Conservation (phyloP, 2,329 filamentous ascomycete genomes). For the Monilinia aucupariae region DNA sequence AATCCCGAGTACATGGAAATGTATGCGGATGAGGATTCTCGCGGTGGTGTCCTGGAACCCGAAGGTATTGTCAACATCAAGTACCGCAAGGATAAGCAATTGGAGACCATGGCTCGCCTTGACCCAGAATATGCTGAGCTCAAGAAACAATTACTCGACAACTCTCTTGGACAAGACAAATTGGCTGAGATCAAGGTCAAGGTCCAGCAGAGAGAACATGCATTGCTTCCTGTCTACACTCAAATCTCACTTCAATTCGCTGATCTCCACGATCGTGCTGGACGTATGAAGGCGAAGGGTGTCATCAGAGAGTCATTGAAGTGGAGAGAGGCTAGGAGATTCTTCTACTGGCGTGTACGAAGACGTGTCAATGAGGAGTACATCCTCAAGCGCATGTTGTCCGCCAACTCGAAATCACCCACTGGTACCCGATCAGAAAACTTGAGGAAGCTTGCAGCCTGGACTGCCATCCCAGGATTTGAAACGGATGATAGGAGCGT, state of each 20-base stretch:
- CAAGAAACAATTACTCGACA: conserved; percentile 68
- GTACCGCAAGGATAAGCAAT: conserved; percentile 94
- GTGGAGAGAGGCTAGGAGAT: conserved; percentile 86
- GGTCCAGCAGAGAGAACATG: conserved; percentile 80
- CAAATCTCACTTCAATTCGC: conserved; percentile 97
- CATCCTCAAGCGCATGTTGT: conserved; percentile 81
- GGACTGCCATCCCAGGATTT: conserved; percentile 75
- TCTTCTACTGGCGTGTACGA: conserved; percentile 99
- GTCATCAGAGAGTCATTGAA: conserved; percentile 77
- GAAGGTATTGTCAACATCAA: conserved; percentile 99
- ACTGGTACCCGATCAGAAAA: conserved; percentile 56
- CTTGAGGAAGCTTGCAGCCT: conserved; percentile 72
- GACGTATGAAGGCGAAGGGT: conserved; percentile 97
- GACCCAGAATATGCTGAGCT: conserved; percentile 79
- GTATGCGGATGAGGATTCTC: conserved; percentile 93
- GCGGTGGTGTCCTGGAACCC: conserved; percentile 94
- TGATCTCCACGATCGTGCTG: conserved; percentile 92
- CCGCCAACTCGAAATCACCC: conserved; percentile 39
- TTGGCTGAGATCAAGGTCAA: conserved; percentile 73
- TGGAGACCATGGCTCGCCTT: conserved; percentile 93
- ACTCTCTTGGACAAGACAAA: conserved; percentile 63
- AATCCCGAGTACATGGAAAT: conserved; percentile 97
- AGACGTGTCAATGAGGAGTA: conserved; percentile 96
- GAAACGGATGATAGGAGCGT: conserved; percentile 75
- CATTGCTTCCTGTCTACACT: conserved; percentile 84